phyloP scores from a whole-genome alignment of 2,329 filamentous ascomycete genomes.

The Sphaerulina populicola region DNA sequence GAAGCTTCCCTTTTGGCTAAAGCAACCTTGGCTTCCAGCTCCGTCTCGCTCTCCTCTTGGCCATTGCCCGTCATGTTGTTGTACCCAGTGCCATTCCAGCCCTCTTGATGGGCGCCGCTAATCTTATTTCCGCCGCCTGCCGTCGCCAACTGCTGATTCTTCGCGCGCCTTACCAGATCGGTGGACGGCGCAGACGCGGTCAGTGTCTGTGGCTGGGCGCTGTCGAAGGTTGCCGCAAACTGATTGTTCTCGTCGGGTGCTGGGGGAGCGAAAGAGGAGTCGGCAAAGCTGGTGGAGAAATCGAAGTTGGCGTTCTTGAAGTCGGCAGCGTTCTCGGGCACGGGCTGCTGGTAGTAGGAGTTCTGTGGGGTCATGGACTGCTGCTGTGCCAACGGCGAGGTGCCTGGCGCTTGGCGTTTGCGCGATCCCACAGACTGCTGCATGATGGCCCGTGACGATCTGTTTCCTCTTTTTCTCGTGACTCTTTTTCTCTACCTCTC shows the following conservation, averaged over 20 bases:
- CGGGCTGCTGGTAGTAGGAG: slow-evolving; percentile 34
- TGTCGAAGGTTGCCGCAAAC: slow-evolving; percentile 26
- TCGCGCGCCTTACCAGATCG: slow-evolving; percentile 41
- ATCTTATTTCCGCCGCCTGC: slow-evolving; percentile 21
- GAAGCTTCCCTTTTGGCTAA: slow-evolving; percentile 81
- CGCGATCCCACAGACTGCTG: slow-evolving; percentile 31
- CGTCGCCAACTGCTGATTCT: slow-evolving; percentile 40
- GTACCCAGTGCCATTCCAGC: slow-evolving; percentile 34
- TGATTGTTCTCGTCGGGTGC: slow-evolving; percentile 33
- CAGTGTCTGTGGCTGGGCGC: slow-evolving; percentile 22
- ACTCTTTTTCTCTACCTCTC: neutral
- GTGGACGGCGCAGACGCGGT: slow-evolving; percentile 29
- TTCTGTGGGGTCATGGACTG: slow-evolving; percentile 34
- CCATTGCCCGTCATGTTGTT: slow-evolving; percentile 34
- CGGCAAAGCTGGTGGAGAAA: slow-evolving; percentile 26
- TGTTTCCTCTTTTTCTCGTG: neutral
- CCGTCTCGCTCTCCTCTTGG: slow-evolving; percentile 64
- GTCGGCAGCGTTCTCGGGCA: slow-evolving; percentile 39
- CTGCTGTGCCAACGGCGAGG: slow-evolving; percentile 55
- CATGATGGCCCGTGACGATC: slow-evolving; percentile 10
- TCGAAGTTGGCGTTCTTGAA: slow-evolving; percentile 26
- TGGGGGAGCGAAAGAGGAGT: slow-evolving; percentile 31
- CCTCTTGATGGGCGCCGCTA: slow-evolving; percentile 24
- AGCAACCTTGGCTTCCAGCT: slow-evolving; percentile 69
- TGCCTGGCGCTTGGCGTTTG: slow-evolving; percentile 67